phyloP scores from a whole-genome alignment of 257 asterid species.

The Salvia splendens region DNA sequence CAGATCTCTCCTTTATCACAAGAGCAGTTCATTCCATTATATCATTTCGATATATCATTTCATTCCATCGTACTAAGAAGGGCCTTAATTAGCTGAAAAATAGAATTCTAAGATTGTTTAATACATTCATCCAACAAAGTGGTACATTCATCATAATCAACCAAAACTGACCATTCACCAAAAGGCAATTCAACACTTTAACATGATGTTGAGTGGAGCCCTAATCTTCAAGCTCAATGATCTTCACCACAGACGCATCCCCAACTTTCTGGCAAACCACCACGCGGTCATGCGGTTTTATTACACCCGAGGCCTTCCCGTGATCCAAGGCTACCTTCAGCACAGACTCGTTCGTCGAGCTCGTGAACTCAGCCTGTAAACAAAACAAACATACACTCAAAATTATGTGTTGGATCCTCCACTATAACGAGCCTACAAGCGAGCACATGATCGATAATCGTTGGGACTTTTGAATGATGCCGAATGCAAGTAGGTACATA shows the following conservation, averaged over 20 bases:
- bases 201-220: neutral
- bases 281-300: slow-evolving; percentile 66
- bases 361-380: slow-evolving; percentile 60
- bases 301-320: slow-evolving; percentile 64
- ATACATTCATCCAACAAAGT: too few relatives aligned
- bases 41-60: too few relatives aligned
- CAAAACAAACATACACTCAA: too few relatives aligned
- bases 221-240: slow-evolving; percentile 77
- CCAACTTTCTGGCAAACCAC: slow-evolving; percentile 78
- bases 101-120: too few relatives aligned
- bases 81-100: too few relatives aligned
- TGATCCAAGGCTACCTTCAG: slow-evolving; percentile 67
- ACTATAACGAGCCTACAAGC: neutral
- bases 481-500: neutral
- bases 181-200: neutral
- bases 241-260: slow-evolving; percentile 76
- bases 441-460: too few relatives aligned
- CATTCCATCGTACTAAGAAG: too few relatives aligned
- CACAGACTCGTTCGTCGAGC: slow-evolving; percentile 59
- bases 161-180: too few relatives aligned
- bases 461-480: neutral
- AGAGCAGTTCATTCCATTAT: too few relatives aligned
- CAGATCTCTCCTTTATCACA: too few relatives aligned
- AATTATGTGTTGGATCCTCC: too few relatives aligned
- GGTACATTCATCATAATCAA: too few relatives aligned